Evolutionary conservation across 1,284 basidiomycete species (phyloP).

Genomic region (Boletus semigastroideus): DNA sequence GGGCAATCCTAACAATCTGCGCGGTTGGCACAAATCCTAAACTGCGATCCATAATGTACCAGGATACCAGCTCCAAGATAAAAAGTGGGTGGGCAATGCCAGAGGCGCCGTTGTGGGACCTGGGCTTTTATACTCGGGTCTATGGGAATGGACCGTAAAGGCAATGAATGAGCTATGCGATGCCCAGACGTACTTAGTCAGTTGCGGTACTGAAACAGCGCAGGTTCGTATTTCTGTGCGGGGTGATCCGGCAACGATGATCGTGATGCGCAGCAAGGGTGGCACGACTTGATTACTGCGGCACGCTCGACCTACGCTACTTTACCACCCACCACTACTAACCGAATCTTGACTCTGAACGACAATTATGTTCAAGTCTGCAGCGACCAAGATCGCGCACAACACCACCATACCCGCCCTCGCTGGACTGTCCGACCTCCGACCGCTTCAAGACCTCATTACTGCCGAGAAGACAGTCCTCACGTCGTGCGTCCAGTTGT

Average conservation of each 20-base stretch:
- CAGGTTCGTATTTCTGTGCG: too few species aligned
- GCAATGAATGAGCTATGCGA: too few species aligned
- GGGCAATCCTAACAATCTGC: background rate
- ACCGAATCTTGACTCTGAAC: slow-evolving; percentile 4
- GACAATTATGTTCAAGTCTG: slow-evolving; percentile 65
- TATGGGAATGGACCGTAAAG: too few species aligned
- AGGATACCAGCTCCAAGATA: background rate
- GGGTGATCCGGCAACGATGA: too few species aligned
- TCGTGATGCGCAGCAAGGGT: too few species aligned
- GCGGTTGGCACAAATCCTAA: background rate
- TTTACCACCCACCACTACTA: background rate
- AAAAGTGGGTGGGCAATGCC: background rate
- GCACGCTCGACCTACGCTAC: slow-evolving; percentile 7
- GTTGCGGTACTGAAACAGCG: too few species aligned
- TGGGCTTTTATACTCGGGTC: too few species aligned
- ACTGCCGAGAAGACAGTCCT: slow-evolving; percentile 85
- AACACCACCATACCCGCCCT: slow-evolving; percentile 78
- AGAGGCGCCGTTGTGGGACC: too few species aligned
- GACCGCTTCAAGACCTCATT: slow-evolving; percentile 86
- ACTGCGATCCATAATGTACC: background rate
- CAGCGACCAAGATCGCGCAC: slow-evolving; percentile 79
- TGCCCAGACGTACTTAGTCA: too few species aligned
- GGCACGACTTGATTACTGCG: background rate
- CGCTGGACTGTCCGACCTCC: slow-evolving; percentile 79
- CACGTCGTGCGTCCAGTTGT: slow-evolving; percentile 51